Evolutionary conservation across 176 grass and related monocot genomes (phyloP).

Genomic region (Raddia guianensis): DNA sequence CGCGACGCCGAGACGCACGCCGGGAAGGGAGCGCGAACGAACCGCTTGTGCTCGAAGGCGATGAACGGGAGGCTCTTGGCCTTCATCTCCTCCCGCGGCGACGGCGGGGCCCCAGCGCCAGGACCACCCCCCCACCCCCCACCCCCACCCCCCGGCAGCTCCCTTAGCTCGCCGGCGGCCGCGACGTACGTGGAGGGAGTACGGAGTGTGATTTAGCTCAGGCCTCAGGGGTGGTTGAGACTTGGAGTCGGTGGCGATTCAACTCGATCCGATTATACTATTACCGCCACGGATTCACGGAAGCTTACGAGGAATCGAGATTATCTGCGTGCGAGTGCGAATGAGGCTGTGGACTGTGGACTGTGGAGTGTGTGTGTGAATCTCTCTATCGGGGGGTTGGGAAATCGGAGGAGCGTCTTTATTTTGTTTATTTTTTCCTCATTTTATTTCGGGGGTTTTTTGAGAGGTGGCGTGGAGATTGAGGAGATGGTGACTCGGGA

Average conservation of each 20-base stretch:
- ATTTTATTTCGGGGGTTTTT: background rate
- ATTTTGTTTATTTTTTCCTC: background rate
- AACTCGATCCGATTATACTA: slow-evolving; percentile 30
- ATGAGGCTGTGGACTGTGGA: background rate
- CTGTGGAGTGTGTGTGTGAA: background rate
- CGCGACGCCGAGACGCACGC: slow-evolving; percentile 14
- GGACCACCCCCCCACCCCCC: background rate
- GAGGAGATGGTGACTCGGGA: slow-evolving; percentile 20
- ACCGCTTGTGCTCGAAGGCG: slow-evolving; percentile 86
- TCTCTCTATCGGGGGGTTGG: slow-evolving; percentile 21
- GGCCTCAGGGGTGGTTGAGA: slow-evolving; percentile 26
- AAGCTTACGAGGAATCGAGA: slow-evolving; percentile 39
- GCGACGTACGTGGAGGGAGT: slow-evolving; percentile 22
- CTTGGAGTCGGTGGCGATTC: slow-evolving; percentile 6
- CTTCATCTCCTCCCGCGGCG: slow-evolving; percentile 55
- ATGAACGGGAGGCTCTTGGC: slow-evolving; percentile 79
- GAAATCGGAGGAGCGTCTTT: slow-evolving; percentile 22
- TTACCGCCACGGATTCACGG: slow-evolving; percentile 18
- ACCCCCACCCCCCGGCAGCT: background rate
- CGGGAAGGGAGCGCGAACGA: slow-evolving; percentile 19
- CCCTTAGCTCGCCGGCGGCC: background rate
- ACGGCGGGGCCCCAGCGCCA: slow-evolving; percentile 12
- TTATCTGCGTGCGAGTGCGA: slow-evolving; percentile 40
- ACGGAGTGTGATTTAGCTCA: slow-evolving; percentile 47
- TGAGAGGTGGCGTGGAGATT: background rate